Percentiles rank a stretch among this genome's conserved stretches.
Conservation (phyloP, 805 yeast genomes). For the Spencermartinsiella europaea region DNA sequence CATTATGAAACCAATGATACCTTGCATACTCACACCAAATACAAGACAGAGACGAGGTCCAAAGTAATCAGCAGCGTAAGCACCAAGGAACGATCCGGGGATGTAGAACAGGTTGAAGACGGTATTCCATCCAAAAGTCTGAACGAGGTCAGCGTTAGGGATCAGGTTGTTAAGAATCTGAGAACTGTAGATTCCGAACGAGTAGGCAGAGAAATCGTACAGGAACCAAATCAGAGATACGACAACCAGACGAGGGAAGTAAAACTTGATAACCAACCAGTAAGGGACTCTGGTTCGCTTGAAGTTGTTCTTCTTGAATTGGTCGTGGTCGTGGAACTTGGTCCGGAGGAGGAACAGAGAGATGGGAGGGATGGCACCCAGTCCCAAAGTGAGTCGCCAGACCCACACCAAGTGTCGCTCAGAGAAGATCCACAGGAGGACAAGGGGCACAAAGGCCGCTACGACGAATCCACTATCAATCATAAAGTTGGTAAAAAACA, state of each 20-base stretch:
- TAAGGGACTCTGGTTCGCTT: conserved; percentile 61
- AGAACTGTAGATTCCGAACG: conserved; percentile 79
- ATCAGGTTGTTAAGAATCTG: conserved; percentile 59
- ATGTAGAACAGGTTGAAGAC: conserved; percentile 80
- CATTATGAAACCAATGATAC: conserved; percentile 74
- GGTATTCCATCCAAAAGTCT: conserved; percentile 85
- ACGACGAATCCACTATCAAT: conserved; percentile 83
- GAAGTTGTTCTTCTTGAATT: conserved; percentile 65
- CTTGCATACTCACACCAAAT: conserved; percentile 65
- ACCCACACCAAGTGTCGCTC: conserved; percentile 65
- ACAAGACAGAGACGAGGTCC: conserved; percentile 80
- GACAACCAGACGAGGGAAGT: conserved; percentile 71
- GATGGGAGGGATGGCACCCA: conserved; percentile 84
- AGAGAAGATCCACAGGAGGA: conserved; percentile 74
- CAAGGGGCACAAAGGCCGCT: conserved; percentile 78
- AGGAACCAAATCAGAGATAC: conserved; percentile 82
- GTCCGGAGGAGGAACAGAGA: conserved; percentile 70
- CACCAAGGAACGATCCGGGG: conserved; percentile 90
- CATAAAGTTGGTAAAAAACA: conserved; percentile 81
- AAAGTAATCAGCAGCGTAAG: conserved; percentile 68
- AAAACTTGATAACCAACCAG: conserved; percentile 62
- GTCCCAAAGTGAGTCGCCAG: conserved; percentile 85
- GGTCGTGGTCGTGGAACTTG: conserved; percentile 65
- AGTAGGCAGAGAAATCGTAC: conserved; percentile 84
- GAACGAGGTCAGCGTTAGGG: conserved; percentile 50